Base-by-base conservation (phyloP, 768 basidiomycete species). In the Phallus indusiatus region DNA sequence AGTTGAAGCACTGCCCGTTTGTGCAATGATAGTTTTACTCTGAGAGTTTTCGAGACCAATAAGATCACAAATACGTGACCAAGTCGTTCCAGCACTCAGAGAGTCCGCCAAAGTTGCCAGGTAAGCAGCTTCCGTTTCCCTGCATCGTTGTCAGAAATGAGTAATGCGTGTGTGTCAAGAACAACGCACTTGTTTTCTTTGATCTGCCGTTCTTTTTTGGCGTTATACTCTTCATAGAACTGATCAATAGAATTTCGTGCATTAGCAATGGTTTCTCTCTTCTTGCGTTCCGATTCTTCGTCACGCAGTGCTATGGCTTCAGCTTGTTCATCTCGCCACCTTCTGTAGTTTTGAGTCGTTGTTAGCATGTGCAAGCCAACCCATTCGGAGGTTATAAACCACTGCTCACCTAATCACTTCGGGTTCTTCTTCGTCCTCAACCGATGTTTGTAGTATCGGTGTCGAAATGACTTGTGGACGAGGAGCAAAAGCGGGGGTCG, bases 21-120 rank as follows among this genome's bases (percentile, higher is more conserved):
- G 82, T 17, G 94, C 86, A 65, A 92, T 78, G 42, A 42, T 42
- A 4, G 94, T 97, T 77, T 98, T 99, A 78, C 90, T 94, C 72
- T 98, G 93, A 56, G 94, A 96, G 70, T 98, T 97, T 71, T 95
- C 84, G 37, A 99, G 79, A 64, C 94, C 91, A 62, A 96, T 73
- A 54, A 85, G 73, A 24, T 84, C 84, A 68, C 86, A 88, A 67
- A 99, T 95, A 37, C 96, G 87, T 65, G 93, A 84, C 95, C 95
- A 99, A 8, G 94, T 95, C 20, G 95, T 96, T 22, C 95, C 96
- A 56, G 81, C 78, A 0, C 91, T 86, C 54, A 98, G 82, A 10
- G 84, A 81, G 52, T 85, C 85, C 20, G 82, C 82, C 56, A 93
- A 75, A n/a, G 74, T 72, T 16, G 82, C 77, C 46, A 94, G 67